phyloP scores from a whole-genome alignment of 805 yeast genomes.

The Wickerhamomyces rabaulensis region DNA sequence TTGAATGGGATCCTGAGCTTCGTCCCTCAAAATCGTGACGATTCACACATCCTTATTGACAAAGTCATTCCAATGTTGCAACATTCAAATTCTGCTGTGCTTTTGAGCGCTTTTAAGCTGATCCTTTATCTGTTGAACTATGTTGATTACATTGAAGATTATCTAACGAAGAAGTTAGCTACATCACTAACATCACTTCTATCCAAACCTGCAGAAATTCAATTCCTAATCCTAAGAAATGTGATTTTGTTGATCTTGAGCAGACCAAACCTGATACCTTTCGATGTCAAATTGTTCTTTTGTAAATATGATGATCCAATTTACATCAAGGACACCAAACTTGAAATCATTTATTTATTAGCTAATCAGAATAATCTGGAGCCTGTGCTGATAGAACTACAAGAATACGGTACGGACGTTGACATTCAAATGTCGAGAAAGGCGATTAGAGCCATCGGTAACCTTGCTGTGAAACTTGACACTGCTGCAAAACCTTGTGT shows the following conservation, averaged over 20 bases:
- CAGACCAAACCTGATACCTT: conserved; percentile 49
- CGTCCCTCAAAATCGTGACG: conserved; percentile 65
- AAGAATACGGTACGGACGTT: conserved; percentile 82
- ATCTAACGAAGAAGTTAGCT: conserved; percentile 60
- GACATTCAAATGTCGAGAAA: conserved; percentile 84
- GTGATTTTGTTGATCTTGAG: conserved; percentile 69
- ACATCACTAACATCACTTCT: conserved; percentile 63
- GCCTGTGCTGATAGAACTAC: conserved; percentile 65
- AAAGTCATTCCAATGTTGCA: conserved; percentile 64
- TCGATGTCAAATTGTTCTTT: conserved; percentile 78
- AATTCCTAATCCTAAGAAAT: conserved; percentile 77
- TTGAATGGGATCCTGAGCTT: conserved; percentile 60
- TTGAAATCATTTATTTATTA: conserved; percentile 77
- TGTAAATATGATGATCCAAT: conserved; percentile 82
- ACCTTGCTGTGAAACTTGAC: conserved; percentile 73
- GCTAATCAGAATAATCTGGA: conserved; percentile 61
- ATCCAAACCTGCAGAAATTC: conserved; percentile 76
- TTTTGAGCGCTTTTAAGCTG: conserved; percentile 67
- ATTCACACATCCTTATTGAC: conserved; percentile 63
- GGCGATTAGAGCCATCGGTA: conserved; percentile 86
- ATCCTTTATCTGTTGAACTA: conserved; percentile 72
- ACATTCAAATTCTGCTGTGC: conserved; percentile 78
- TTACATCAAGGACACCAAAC: conserved; percentile 83
- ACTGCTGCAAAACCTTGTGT: conserved; percentile 61
- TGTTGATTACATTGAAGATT: conserved; percentile 48